phyloP scores from a whole-genome alignment of 805 yeast species.

The Ogataea thermomethanolica region DNA sequence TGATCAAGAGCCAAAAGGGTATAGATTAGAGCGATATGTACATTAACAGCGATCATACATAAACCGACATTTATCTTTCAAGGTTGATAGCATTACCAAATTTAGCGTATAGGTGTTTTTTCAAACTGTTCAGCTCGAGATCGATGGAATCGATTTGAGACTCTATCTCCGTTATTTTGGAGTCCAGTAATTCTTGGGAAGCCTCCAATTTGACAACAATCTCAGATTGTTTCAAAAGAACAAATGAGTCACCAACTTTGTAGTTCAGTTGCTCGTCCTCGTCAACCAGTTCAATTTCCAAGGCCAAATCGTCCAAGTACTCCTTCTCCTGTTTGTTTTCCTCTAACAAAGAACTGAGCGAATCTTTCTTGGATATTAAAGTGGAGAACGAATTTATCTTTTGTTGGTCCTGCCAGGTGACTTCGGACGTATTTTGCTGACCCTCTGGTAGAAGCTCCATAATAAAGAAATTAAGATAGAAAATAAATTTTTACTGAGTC shows the following conservation, averaged over 20 bases:
- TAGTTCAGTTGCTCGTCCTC: slow-evolving; percentile 70
- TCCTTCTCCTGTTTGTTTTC: slow-evolving; percentile 68
- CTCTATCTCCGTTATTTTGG: slow-evolving; percentile 44
- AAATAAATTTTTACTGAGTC: neutral
- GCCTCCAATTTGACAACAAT: slow-evolving; percentile 66
- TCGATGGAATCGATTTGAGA: slow-evolving; percentile 49
- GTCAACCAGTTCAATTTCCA: slow-evolving; percentile 85
- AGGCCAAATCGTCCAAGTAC: slow-evolving; percentile 76
- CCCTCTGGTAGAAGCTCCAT: slow-evolving; percentile 49
- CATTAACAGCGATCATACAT: slow-evolving; percentile 3
- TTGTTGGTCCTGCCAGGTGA: slow-evolving; percentile 81
- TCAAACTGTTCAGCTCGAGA: slow-evolving; percentile 54
- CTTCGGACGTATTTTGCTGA: slow-evolving; percentile 54
- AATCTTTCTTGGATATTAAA: slow-evolving; percentile 67
- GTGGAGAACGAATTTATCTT: slow-evolving; percentile 86
- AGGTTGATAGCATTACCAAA: slow-evolving; percentile 87
- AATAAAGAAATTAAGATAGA: neutral
- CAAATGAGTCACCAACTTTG: slow-evolving; percentile 77
- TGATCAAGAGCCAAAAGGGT: slow-evolving; percentile 38
- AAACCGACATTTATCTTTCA: slow-evolving; percentile 44
- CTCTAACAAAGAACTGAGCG: slow-evolving; percentile 46
- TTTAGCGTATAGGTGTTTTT: slow-evolving; percentile 75
- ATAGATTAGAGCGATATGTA: slow-evolving; percentile 14
- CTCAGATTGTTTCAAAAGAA: slow-evolving; percentile 61
- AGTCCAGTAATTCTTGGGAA: slow-evolving; percentile 53